These are phyloP conservation scores for Pisolithus sp. DNA, from an alignment of 768 basidiomycete genomes.

Conservation along the genomic window DNA sequence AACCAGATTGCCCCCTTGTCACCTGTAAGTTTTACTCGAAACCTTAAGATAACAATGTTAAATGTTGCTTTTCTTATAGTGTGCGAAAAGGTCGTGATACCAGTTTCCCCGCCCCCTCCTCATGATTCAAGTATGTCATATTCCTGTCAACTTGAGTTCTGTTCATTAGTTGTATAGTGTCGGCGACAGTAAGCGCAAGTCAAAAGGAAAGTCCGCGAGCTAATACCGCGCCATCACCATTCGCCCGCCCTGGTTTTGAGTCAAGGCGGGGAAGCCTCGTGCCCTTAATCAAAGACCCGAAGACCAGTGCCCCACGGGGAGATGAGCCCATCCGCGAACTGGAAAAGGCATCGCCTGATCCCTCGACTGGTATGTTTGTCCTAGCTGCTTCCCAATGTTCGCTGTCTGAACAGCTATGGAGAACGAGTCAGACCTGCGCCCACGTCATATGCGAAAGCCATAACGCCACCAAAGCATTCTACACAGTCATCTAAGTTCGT, in stretches of 20 bases:
- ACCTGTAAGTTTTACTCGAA: neutral
- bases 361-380: neutral
- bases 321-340: neutral
- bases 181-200: neutral
- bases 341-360: neutral
- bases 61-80: neutral
- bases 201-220: neutral
- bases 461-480: neutral
- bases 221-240: neutral
- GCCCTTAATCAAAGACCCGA: neutral
- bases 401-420: neutral
- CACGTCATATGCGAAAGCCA: neutral
- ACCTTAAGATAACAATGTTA: neutral
- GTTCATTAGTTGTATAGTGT: neutral
- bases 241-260: neutral
- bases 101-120: neutral
- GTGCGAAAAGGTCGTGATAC: neutral
- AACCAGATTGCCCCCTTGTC: neutral
- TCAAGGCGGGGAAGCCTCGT: conserved; percentile 1
- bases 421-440: neutral
- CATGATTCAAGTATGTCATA: neutral
- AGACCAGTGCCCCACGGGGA: neutral
- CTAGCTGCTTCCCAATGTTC: neutral
- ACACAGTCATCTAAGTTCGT: conserved; percentile 1
- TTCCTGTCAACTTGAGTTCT: neutral